Percentiles rank a stretch among this genome's conserved stretches.
These are phyloP conservation scores for Lipomyces starkeyi DNA, from an alignment of 805 yeast genomes.

Conservation along the genomic window DNA sequence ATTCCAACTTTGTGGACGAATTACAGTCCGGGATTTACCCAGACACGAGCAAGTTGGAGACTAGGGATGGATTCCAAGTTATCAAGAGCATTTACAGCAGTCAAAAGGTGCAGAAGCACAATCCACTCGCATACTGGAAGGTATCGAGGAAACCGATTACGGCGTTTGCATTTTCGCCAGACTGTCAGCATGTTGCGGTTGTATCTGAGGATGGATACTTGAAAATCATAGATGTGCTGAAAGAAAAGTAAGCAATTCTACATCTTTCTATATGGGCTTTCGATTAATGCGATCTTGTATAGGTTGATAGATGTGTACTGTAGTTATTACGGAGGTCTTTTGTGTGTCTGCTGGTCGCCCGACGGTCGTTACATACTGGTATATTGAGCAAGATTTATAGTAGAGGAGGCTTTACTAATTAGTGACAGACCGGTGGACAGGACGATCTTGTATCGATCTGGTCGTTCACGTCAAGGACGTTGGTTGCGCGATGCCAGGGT, in stretches of 20 bases:
- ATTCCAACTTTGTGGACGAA: constrained; percentile 40
- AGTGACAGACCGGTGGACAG: constrained; percentile 56
- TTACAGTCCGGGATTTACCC: constrained; percentile 14
- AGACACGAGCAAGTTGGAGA: constrained; percentile 12
- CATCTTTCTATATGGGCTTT: neutral
- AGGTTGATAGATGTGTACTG: constrained; percentile 60
- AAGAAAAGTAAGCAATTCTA: constrained; percentile 43
- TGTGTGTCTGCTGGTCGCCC: constrained; percentile 59
- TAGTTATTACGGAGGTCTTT: constrained; percentile 69
- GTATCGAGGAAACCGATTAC: constrained; percentile 67
- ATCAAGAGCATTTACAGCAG: constrained; percentile 32
- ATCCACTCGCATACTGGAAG: constrained; percentile 67
- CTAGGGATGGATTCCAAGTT: constrained; percentile 34
- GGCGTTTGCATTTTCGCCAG: constrained; percentile 53
- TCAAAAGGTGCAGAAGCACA: constrained; percentile 40
- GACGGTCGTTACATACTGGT: constrained; percentile 53
- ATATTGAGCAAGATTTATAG: neutral
- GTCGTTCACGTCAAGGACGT: constrained; percentile 45
- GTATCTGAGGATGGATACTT: constrained; percentile 71
- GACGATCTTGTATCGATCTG: constrained; percentile 58
- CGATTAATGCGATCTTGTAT: neutral
- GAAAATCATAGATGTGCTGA: constrained; percentile 58
- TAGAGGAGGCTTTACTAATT: neutral
- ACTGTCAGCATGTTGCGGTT: constrained; percentile 53
- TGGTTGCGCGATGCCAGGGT: constrained; percentile 54